Evolutionary conservation across 345 rosid species (phyloP).

Genomic region (Citrus unshiu): DNA sequence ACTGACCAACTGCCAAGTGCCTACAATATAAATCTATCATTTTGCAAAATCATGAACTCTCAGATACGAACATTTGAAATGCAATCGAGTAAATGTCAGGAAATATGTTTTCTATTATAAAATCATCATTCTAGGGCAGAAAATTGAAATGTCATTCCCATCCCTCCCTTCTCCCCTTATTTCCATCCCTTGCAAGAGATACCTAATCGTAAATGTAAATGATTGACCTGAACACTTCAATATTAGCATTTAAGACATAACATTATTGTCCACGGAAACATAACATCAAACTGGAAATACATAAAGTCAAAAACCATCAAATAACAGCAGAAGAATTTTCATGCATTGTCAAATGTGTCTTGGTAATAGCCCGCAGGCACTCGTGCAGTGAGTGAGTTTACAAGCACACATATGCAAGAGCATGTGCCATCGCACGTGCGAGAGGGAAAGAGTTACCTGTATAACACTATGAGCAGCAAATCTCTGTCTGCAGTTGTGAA

Average conservation of each 20-base stretch:
- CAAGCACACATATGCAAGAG: too few species aligned
- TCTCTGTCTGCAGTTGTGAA: constrained; percentile 72
- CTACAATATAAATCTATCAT: not conserved
- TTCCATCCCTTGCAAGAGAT: not conserved
- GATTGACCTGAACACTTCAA: not conserved
- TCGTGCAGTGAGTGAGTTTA: too few species aligned
- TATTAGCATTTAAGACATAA: not conserved
- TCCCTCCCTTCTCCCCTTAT: not conserved
- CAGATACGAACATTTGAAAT: not conserved
- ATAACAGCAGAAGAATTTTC: not conserved
- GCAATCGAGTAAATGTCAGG: not conserved
- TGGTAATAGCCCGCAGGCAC: too few species aligned
- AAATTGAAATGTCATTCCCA: not conserved
- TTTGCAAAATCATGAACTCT: not conserved
- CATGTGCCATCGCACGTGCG: not conserved
- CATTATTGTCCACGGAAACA: not conserved
- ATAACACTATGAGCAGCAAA: constrained; percentile 93
- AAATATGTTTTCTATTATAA: not conserved
- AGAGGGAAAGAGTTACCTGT: constrained; percentile 54
- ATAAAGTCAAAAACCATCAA: not conserved
- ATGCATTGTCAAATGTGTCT: not conserved
- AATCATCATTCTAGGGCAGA: not conserved
- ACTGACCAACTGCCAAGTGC: too few species aligned
- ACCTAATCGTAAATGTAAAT: not conserved
- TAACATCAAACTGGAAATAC: too few species aligned